Evolutionary conservation across 2,329 filamentous ascomycete genomes (phyloP), one percentile per base, ranked within the genome.

Genomic region (Trichoderma aggressivum): DNA sequence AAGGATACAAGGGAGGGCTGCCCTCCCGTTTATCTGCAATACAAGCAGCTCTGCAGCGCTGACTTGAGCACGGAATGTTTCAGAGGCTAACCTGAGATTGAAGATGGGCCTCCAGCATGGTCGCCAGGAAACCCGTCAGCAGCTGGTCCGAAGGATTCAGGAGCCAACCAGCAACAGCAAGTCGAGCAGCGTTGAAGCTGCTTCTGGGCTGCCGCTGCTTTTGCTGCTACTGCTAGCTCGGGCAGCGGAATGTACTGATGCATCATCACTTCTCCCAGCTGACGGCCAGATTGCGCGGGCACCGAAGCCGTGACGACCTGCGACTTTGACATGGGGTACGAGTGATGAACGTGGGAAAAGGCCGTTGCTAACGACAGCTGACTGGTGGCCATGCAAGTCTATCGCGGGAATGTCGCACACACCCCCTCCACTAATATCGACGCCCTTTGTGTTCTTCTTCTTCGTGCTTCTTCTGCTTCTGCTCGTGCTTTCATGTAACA

Each of bases 41-140:
- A 67, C 30, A 21, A 21, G 26, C 43, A 12, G 28, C 56, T 28
- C 59, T 32, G 24, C 36, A 43, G 36, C 39, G 68, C 50, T 70
- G 68, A 47, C 60, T 53, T 70, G 68, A 71, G 61, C 70, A 71
- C 62, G 32, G 70, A 62, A 60, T 71, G 70, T 71, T 71, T 71
- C 70, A 71, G 69, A 56, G 55, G 16, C 26, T 47, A 59, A 56
- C 50, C 24, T 66, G 34, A 58, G 50, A 36, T 53, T 53, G 60
- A 58, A 21, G 43, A n/a, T n/a, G 56, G 55, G 28, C 43, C 63
- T 56, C 50, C 53, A 34, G 47, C 50, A 36, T 32, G 28, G 26
- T 47, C 36, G 28, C 32, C 28, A 28, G 30, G 32, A 50, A 34
- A 26, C 26, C 55, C 36, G 39, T 69, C 66, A 69, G 56, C 66